Evolutionary conservation across 2,329 filamentous ascomycete genomes (phyloP), one percentile per base, ranked within the genome.

Genomic region (Pseudocercospora cruenta): DNA sequence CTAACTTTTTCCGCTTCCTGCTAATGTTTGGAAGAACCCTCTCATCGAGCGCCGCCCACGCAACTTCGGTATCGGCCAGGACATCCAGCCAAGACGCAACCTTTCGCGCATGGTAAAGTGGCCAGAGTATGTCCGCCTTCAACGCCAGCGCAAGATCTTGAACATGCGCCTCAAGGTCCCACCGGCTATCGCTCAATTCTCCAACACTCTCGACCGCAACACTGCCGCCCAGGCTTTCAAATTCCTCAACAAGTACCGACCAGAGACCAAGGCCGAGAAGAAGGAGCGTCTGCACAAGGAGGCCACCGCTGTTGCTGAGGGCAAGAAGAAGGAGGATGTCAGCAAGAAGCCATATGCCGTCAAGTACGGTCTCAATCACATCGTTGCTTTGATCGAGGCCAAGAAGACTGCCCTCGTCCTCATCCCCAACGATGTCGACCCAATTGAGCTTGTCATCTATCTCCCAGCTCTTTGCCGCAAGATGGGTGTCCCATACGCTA

Each of bases 271-370:
- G 90, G 86, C 87, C 78, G 94, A 98, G 91, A 99, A 99, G 93
- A 99, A 98, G 90, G 96, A 99, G 88, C 93, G 95, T 85, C 88
- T 99, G 74, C 89, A 92, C 82, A 93, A 97, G 89, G 95, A 99
- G 89, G 95, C 96, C 73, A 97, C 94, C 78, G 96, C 95, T 79
- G 89, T 99, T 82, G 90, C 93, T 82, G 94, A 98, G 84, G 95
- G 96, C 84, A 97, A 98, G 92, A 99, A 98, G 92, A 98, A 98
- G 92, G 96, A 99, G 89, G 94, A 97, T 79, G 94, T 96, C 82
- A 92, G 89, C 91, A 98, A 98, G 93, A 99, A 99, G 92, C 95
- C 95, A 79, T 99, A 97, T 86, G 86, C 91, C 75, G 94, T 95
- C 88, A 99, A 99, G 91, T 99, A 97, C 85, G 95, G 95, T 87